Base-by-base conservation (phyloP, 2,329 filamentous ascomycete genomes). In the Trichoderma koningiopsis region DNA sequence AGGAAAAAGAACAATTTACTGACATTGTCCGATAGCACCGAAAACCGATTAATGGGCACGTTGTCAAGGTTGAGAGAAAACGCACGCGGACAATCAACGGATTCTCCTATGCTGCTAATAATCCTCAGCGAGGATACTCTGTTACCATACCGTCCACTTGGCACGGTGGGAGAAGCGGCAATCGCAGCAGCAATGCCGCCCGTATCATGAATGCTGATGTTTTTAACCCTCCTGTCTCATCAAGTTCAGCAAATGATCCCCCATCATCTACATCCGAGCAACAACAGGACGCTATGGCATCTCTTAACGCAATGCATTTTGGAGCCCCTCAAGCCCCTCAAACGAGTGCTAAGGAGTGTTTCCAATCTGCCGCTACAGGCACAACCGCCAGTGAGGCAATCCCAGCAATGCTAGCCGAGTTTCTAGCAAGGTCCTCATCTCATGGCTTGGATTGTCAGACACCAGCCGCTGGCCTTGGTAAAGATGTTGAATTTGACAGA, bases 41-140 rank as follows among this genome's bases (percentile, higher is more conserved):
- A 8, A 75, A 72, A 5, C 65, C 72, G 0, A 60, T 84, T 22
- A 72, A 78, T 5, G 79, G 76, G 5, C 71, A 71, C 59, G 69
- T 74, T 29, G 73, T 83, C 40, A 77, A 80, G 4, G 80, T 82
- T 2, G 80, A 82, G 65, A 78, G 79, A 13, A 82, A 82, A 73
- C 73, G 75, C 37, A 72, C 75, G 14, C 73, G 74, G 43, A 67
- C 70, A 14, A 65, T 72, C 29, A 71, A 74, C 24, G 57, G 33
- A 6, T 33, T 31, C 1, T 52, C 55, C 6, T 59, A 57, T 2
- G n/a, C 16, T 7, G 43, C 14, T 22, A 57, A 35, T 29, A 19
- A 27, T 13, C 27, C 65, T 27, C 67, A 56, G 16, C 55, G 40
- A 59, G 63, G 40, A 58, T 5, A 8, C 47, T 22, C 35, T 3